Evolutionary conservation across 106 monocot species (phyloP).

Genomic region (Acanthochlamys bracteata): DNA sequence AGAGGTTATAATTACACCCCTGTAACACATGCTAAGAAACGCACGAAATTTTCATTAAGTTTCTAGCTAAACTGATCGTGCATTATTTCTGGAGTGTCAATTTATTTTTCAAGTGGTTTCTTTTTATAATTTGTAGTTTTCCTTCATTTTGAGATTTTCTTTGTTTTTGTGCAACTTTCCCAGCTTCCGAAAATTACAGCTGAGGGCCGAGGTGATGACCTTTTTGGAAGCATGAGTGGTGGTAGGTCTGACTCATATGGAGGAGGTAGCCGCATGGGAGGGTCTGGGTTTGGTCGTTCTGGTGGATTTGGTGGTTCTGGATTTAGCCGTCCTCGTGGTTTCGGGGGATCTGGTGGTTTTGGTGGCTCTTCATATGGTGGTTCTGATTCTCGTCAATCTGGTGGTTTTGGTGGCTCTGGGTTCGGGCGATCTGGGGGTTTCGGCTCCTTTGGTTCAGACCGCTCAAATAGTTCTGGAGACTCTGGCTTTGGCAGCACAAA

Average conservation of each 20-base stretch:
- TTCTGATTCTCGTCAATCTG: not conserved
- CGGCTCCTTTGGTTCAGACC: not conserved
- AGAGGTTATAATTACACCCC: too few species aligned
- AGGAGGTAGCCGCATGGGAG: conserved; percentile 25
- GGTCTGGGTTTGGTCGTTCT: conserved; percentile 22
- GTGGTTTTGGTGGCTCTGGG: not conserved
- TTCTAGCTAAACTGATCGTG: too few species aligned
- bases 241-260: conserved; percentile 31
- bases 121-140: too few species aligned
- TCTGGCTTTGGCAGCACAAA: not conserved
- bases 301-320: conserved; percentile 21
- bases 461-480: not conserved
- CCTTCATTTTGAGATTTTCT: too few species aligned
- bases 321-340: conserved; percentile 19
- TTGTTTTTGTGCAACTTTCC: conserved; percentile 1
- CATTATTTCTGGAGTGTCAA: too few species aligned
- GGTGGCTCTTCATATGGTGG: conserved; percentile 12
- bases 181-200: conserved; percentile 76
- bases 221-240: conserved; percentile 42
- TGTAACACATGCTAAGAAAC: too few species aligned
- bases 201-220: conserved; percentile 44
- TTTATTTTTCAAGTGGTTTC: too few species aligned
- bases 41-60: too few species aligned
- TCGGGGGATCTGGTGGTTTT: conserved; percentile 21
- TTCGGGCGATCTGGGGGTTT: conserved; percentile 6